Base-by-base conservation (phyloP, 768 basidiomycete genomes). In the Naganishia vaughanmartiniae region DNA sequence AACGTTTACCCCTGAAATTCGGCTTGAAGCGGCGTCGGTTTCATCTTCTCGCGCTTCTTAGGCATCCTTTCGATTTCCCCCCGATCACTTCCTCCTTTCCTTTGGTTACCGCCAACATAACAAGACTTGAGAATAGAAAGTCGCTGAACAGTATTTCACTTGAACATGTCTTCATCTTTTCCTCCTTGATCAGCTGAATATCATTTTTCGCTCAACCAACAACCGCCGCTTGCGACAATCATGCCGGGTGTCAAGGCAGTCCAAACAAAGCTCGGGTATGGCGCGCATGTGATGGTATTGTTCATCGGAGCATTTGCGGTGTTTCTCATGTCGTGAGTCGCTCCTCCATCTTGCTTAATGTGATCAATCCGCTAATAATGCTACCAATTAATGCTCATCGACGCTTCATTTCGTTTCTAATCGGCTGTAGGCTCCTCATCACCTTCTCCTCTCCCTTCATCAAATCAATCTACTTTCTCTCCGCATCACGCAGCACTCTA, bases 391-490 rank as follows among this genome's bases (percentile, higher is more conserved):
- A n/a, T n/a, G n/a, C n/a, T n/a, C n/a, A n/a, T n/a, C n/a, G n/a
- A n/a, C n/a, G n/a, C n/a, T n/a, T 10, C 12, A 26, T 46, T 4
- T 7, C 34, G 9, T 34, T 21, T 21, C 39, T 58, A 39, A 12
- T 34, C 36, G 3, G n/a, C 46, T n/a, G 36, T 54, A 81, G 80
- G 9, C 78, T 80, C 70, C 72, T 81, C 34, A 67, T 77, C 45
- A 79, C 78, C n/a, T 81, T 81, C 72, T 81, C 80, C 2, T 73
- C 80, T 0, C 80, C 80, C 6, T 81, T 81, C 70, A 80, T 81
- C 69, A 65, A 69, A 9, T 73, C 76, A 10, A 80, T 81, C 75
- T 73, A 75, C 55, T 81, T 81, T 66, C 69, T 81, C 12, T 30
- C 55, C 10, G 65, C 54, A 21, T 19, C 74, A 72, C 9, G 65